Evolutionary conservation across 192 early-diverging fungal species (phyloP), one percentile per base, ranked within the genome.

Genomic region (Ambispora gerdemannii): DNA sequence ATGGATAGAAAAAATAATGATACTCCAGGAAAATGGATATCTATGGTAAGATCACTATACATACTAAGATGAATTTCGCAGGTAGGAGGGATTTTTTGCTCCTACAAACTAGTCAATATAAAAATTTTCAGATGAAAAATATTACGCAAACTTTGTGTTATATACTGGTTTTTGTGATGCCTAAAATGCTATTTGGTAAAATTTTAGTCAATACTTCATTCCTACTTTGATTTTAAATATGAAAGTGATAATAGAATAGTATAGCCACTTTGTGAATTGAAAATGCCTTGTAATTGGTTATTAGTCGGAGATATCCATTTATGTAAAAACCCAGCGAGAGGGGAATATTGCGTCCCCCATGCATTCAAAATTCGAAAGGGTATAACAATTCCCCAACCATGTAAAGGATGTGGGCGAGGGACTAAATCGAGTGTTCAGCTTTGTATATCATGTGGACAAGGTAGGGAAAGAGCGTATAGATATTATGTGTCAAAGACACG

Each of bases 211-310:
- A n/a, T n/a, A n/a, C n/a, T n/a, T n/a, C n/a, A n/a, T n/a, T n/a
- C n/a, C n/a, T n/a, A n/a, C n/a, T n/a, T n/a, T n/a, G 2, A 60
- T 60, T 60, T 60, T 60, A 32, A 60, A 60, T 32, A 60, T 60
- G 25, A 60, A 60, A 60, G 27, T 60, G 31, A 8, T 19, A 25
- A 60, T 60, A n/a, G 58, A 60, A 60, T 60, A 60, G 15, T 60
- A 27, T 19, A 60, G n/a, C n/a, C n/a, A n/a, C n/a, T n/a, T n/a
- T 27, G 27, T 19, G 27, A 27, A 24, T 25, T 4, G 27, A 27
- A 59, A 60, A 60, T 60, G 58, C 22, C 56, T 59, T 59, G 56
- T 59, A 59, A 59, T 59, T 59, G 56, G 56, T 59, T 59, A 24
- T 59, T 33, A 24, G 56, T 59, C 27, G 58, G 28, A 60, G 25